These are phyloP conservation scores for Claviceps capensis DNA, from an alignment of 2,329 filamentous ascomycete genomes.

Conservation along the genomic window DNA sequence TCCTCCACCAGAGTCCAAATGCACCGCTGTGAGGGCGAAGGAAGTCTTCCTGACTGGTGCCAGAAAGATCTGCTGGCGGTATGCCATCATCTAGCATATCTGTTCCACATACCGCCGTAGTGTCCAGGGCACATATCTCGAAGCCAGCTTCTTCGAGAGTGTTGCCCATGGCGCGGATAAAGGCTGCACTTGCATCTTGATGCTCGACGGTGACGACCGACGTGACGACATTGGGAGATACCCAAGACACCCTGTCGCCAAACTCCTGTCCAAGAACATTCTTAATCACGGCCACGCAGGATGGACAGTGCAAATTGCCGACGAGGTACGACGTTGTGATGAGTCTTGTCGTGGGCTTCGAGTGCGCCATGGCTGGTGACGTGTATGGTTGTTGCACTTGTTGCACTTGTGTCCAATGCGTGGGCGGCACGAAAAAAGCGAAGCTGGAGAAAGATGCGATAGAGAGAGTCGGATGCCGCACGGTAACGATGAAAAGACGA, in stretches of 20 bases:
- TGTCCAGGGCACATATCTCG: constrained; percentile 38
- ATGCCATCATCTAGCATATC: constrained; percentile 14
- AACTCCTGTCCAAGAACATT: constrained; percentile 37
- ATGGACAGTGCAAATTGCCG: constrained; percentile 65
- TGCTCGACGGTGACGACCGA: constrained; percentile 53
- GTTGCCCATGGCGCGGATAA: constrained; percentile 28
- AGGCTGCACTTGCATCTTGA: constrained; percentile 25
- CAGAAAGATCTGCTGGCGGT: constrained; percentile 5
- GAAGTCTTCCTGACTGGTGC: constrained; percentile 13
- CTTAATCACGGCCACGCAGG: constrained; percentile 55
- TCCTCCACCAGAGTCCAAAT: constrained; percentile 18
- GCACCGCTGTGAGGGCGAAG: constrained; percentile 9
- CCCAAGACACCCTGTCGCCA: constrained; percentile 34
- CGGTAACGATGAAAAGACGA: too few species aligned
- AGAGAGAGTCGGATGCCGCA: background rate
- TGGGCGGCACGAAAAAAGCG: background rate
- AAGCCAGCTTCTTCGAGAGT: constrained; percentile 45
- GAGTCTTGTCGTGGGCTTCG: constrained; percentile 30
- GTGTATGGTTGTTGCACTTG: constrained; percentile 2
- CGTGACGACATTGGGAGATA: constrained; percentile 58
- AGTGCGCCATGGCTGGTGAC: constrained; percentile 14
- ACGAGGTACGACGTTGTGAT: constrained; percentile 50
- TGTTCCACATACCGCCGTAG: constrained; percentile 13
- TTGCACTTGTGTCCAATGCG: constrained; percentile 1
- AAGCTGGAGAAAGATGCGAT: background rate